Base-by-base conservation (phyloP, 495 filamentous ascomycete genomes). In the Hyaloscypha bicolor region DNA sequence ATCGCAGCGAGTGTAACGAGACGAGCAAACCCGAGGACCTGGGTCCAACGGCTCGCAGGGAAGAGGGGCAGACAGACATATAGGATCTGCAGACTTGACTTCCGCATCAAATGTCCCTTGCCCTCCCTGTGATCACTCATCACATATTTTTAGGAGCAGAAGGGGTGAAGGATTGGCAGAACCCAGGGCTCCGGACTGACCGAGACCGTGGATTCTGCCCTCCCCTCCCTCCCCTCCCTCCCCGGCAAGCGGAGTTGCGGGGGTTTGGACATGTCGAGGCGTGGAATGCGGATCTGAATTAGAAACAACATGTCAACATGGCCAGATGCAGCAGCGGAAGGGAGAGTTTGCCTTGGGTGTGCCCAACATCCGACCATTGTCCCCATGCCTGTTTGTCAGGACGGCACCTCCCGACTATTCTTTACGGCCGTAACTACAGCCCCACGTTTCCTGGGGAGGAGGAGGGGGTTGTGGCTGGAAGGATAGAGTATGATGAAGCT, bases 361-460 rank as follows among this genome's bases (percentile, higher is more conserved):
- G 35, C 35, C 12, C 35, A 48, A 48, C 16, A 48, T 48, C 42
- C 3, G 42, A 19, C 6, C 42, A 48, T 48, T 16, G 9, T 48
- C 42, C 42, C 42, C 42, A 0, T 48, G 1, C 42, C 9, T 29
- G 5, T 55, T 55, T 55, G 55, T 58, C 29, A 58, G 21, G 55
- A 3, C 62, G 62, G 53, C 53, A 64, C 29, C n/a, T 30, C 9
- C 62, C 62, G 48, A 60, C 4, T 12, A 4, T 63, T 21, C 33
- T 56, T 52, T 66, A 51, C 64, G 64, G 56, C 64, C 64, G 64
- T 66, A 60, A 53, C 5, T 33, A 2, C 56, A 61, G 64, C 64
- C 63, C 31, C 53, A 42, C 4, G 8, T 19, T 48, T 48, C 16
- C 42, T 14, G 42, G 11, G 11, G n/a, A n/a, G n/a, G n/a, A n/a